Evolutionary conservation across 768 basidiomycete genomes (phyloP).

Genomic region (Cubamyces sp.): DNA sequence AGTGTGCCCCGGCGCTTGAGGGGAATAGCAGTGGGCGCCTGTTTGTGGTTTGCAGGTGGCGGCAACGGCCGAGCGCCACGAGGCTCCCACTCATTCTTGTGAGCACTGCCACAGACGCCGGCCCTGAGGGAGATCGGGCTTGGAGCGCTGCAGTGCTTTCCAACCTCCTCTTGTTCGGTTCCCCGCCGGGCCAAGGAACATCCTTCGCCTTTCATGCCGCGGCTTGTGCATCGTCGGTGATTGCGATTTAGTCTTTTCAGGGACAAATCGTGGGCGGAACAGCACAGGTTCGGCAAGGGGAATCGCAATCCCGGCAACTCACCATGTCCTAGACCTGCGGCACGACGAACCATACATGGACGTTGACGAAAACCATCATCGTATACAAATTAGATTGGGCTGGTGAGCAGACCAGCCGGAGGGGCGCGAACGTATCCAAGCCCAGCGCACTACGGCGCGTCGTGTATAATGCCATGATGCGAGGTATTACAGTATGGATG

Average conservation of each 20-base stretch:
- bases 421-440: conserved; percentile 15
- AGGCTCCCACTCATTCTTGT: conserved; percentile 15
- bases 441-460: conserved; percentile 31
- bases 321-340: no score
- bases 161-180: neutral
- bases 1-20: no score
- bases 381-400: no score
- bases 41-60: neutral
- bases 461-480: conserved; percentile 33
- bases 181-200: neutral
- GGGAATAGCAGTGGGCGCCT: neutral
- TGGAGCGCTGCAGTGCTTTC: neutral
- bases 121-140: conserved; percentile 7
- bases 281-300: no score
- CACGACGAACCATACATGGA: no score
- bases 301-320: no score
- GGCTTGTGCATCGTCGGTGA: no score
- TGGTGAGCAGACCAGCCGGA: neutral
- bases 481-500: conserved; percentile 30
- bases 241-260: no score
- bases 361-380: no score
- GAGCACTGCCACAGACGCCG: conserved; percentile 14
- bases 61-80: neutral
- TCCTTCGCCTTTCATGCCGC: no score
- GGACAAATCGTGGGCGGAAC: neutral